Evolutionary conservation across 257 asterid species (phyloP).

Genomic region (Solanum clarkiae): DNA sequence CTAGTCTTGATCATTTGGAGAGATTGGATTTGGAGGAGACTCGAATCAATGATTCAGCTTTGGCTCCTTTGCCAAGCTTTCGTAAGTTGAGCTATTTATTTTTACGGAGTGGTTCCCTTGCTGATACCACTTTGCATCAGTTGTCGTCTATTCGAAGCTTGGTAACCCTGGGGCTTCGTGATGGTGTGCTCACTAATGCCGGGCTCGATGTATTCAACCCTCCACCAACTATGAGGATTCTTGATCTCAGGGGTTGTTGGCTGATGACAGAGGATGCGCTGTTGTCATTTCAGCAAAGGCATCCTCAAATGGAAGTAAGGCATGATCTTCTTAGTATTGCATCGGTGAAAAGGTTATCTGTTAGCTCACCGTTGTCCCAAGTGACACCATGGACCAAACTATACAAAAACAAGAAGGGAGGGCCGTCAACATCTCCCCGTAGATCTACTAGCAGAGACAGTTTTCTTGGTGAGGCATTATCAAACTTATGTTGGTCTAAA

Average conservation of each 20-base stretch:
- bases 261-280: slow-evolving; percentile 50
- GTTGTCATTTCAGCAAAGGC: slow-evolving; percentile 31
- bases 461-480: slow-evolving; percentile 41
- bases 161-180: slow-evolving; percentile 41
- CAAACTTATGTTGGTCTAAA: neutral
- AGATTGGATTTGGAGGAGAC: slow-evolving; percentile 56
- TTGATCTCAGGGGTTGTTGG: slow-evolving; percentile 93
- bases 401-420: slow-evolving; percentile 19
- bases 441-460: neutral
- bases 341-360: slow-evolving; percentile 12
- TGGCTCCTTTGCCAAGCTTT: slow-evolving; percentile 38
- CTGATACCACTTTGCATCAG: slow-evolving; percentile 45
- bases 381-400: slow-evolving; percentile 4
- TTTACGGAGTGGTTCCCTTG: slow-evolving; percentile 40
- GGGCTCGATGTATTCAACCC: slow-evolving; percentile 50
- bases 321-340: slow-evolving; percentile 37
- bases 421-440: slow-evolving; percentile 15
- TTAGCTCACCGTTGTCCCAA: slow-evolving; percentile 21
- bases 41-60: slow-evolving; percentile 38
- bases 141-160: slow-evolving; percentile 29
- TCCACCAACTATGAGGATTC: slow-evolving; percentile 37
- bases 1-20: slow-evolving; percentile 44
- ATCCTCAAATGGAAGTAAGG: slow-evolving; percentile 49
- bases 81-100: slow-evolving; percentile 40
- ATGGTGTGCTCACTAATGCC: slow-evolving; percentile 47